phyloP scores from a whole-genome alignment of 352 stramenopile species.

The Pythium aristosporum region DNA sequence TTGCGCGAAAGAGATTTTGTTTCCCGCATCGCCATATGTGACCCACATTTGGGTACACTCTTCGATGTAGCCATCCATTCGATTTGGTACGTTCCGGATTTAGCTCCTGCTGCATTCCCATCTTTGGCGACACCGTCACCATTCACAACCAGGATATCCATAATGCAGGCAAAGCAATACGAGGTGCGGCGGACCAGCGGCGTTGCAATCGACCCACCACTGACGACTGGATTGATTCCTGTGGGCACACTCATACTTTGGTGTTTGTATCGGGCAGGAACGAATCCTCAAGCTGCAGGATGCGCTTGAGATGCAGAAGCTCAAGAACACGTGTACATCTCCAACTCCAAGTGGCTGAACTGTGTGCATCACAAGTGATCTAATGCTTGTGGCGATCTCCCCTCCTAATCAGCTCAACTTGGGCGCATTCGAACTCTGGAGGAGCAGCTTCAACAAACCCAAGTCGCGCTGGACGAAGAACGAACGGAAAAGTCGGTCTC shows the following conservation, averaged over 20 bases:
- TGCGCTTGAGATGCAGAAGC: conserved; percentile 74
- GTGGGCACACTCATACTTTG: not conserved
- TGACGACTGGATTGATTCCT: no score
- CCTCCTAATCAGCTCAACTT: conserved; percentile 44
- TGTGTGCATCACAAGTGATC: not conserved
- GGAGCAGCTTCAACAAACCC: conserved; percentile 62
- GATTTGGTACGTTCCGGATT: no score
- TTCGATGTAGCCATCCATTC: no score
- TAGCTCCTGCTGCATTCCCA: no score
- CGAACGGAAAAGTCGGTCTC: conserved; percentile 57
- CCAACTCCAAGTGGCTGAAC: not conserved
- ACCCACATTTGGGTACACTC: no score
- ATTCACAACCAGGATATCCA: not conserved
- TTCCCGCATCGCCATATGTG: no score
- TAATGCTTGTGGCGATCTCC: not conserved
- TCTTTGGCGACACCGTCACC: no score
- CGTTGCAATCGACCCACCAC: not conserved
- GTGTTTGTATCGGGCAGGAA: conserved; percentile 33
- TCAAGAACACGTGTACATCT: conserved; percentile 73
- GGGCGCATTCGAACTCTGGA: conserved; percentile 62
- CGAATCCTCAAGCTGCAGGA: conserved; percentile 80
- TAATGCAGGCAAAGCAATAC: conserved; percentile 73
- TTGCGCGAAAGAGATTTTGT: no score
- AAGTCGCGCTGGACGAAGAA: conserved; percentile 66
- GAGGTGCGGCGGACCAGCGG: not conserved